These are phyloP conservation scores for Diaporthe sp. DNA, from an alignment of 2,329 filamentous ascomycete species.

Conservation along the genomic window DNA sequence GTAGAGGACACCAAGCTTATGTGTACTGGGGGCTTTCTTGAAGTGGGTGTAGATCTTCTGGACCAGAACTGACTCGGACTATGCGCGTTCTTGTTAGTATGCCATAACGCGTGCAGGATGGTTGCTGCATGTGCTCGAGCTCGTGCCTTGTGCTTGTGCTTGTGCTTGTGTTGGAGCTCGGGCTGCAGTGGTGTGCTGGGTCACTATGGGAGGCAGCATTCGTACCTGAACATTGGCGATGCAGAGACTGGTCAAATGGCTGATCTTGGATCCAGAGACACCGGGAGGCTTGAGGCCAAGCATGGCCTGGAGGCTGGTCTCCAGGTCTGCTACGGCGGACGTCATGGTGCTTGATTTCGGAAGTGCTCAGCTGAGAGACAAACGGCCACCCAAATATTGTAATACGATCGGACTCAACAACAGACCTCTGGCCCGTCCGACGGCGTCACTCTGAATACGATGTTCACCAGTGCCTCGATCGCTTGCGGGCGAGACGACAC, in stretches of 20 bases:
- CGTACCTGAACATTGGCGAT: constrained; percentile 91
- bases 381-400: constrained; percentile 16
- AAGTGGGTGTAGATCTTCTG: constrained; percentile 98
- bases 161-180: constrained; percentile 42
- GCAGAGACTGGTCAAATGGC: constrained; percentile 87
- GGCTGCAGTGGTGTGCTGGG: constrained; percentile 32
- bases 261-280: constrained; percentile 93
- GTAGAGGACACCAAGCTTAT: constrained; percentile 99
- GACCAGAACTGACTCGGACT: constrained; percentile 95
- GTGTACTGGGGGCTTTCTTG: constrained; percentile 92
- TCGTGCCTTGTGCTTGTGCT: constrained; percentile 29
- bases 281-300: constrained; percentile 91
- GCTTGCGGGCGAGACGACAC: constrained; percentile 30
- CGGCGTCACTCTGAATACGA: constrained; percentile 27
- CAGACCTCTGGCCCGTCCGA: constrained; percentile 39
- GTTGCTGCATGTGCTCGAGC: constrained; percentile 24
- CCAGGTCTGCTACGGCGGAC: constrained; percentile 91
- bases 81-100: constrained; percentile 50
- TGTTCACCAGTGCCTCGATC: constrained; percentile 26
- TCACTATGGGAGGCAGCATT: constrained; percentile 46
- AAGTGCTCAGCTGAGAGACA: constrained; percentile 10
- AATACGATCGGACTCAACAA: constrained; percentile 42
- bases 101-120: constrained; percentile 16
- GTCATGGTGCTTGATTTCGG: constrained; percentile 68
- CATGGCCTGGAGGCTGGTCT: constrained; percentile 91